phyloP scores from a whole-genome alignment of 495 filamentous ascomycete species.

The Rostrohypoxylon terebratum region DNA sequence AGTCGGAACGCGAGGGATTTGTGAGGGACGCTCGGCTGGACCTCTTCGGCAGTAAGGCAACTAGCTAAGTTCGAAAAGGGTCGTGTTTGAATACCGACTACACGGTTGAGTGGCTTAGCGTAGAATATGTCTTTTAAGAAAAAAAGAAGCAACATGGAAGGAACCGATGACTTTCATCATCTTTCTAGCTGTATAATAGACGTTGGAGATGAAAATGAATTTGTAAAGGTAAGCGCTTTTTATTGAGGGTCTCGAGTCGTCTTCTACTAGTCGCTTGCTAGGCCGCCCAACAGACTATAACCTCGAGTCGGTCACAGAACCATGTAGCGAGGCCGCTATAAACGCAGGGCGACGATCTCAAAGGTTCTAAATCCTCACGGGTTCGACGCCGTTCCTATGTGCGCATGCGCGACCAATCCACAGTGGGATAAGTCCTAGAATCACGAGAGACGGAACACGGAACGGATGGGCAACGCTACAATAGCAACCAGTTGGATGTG shows the following conservation, averaged over 20 bases:
- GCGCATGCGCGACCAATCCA: constrained; percentile 15
- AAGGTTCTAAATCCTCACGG: constrained; percentile 4
- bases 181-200: not conserved
- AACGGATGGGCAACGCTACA: constrained; percentile 9
- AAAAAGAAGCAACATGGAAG: not conserved
- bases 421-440: constrained; percentile 7
- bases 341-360: constrained; percentile 2
- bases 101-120: constrained; percentile 1
- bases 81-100: constrained; percentile 12
- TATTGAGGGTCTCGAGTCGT: not conserved
- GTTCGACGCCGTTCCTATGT: not conserved
- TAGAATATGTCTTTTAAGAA: not conserved
- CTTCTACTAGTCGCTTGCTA: not conserved
- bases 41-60: constrained; percentile 23
- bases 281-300: not conserved
- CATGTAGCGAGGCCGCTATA: not conserved
- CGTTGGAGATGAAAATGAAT: not conserved
- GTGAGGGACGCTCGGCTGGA: constrained; percentile 28
- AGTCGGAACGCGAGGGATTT: constrained; percentile 36
- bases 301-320: not conserved
- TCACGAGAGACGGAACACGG: constrained; percentile 10
- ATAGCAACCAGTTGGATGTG: constrained; percentile 7
- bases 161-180: not conserved
- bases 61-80: constrained; percentile 8
- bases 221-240: not conserved